Base-by-base conservation (phyloP, 108 stramenopile genomes). In the Nitzschia inconspicua region DNA sequence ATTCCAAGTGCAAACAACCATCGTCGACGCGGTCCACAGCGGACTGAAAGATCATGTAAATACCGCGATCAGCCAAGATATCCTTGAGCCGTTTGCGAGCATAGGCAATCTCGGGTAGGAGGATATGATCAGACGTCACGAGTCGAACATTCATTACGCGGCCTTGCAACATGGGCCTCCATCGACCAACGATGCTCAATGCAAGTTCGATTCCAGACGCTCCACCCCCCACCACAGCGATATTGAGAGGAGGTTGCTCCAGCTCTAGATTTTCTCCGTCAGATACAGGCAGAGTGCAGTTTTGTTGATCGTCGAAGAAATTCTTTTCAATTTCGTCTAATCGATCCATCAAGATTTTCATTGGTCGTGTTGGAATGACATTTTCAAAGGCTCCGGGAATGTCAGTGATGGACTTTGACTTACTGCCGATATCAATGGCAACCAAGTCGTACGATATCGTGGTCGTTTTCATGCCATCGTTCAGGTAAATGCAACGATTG, bases 181-280 rank as follows among this genome's bases (percentile, higher is more conserved):
- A 85, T 11, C 83, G 69, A 25, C 73, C 77, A 22, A 65, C 68
- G 63, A 95, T 74, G 23, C 78, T 76, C 26, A 95, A 66, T 36
- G 75, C 71, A 10, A 95, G 72, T 44, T 95, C 94, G 19, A 93
- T 76, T 18, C 91, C 94, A n/a, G 87, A 89, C 31, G 86, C 88
- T 13, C 91, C 94, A 32, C 87, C 94, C 25, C 94, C 94, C 16
- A 92, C 86, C 18, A 95, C 86, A 35, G 84, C 82, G 10, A 90
- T 58, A 22, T 46, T 30, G 20, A 2, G 7, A 30, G 3, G 18
- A 6, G 56, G 48, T 25, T 37, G 8, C 36, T 37, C 36, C 36
- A 37, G 13, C 10, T 37, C 13, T 8, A 13, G 36, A 37, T 13
- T 37, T 13, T 37, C n/a, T n/a, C n/a, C n/a, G n/a, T n/a, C n/a